phyloP scores from a whole-genome alignment of 805 yeast species.

The Metschnikowia anglica region DNA sequence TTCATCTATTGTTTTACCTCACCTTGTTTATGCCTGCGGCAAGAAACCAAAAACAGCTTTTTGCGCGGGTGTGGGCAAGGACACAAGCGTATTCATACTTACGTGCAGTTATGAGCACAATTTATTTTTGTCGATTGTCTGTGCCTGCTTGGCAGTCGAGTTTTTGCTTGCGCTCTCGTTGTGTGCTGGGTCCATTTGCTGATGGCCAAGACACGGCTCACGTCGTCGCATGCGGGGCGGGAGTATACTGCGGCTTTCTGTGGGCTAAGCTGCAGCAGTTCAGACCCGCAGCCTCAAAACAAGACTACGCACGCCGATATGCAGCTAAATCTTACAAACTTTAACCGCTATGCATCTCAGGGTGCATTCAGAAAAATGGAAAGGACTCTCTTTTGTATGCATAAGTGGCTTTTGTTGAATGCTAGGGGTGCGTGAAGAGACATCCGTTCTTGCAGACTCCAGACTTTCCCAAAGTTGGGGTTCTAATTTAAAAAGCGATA shows the following conservation, averaged over 20 bases:
- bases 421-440: constrained; percentile 14
- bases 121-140: too few species aligned
- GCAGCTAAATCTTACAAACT: constrained; percentile 14
- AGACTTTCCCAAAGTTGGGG: constrained; percentile 3
- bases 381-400: constrained; percentile 3
- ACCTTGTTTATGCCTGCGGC: constrained; percentile 6
- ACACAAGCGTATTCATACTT: too few species aligned
- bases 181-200: background rate
- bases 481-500: constrained; percentile 4
- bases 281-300: constrained; percentile 5
- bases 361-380: constrained; percentile 1
- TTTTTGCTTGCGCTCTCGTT: background rate
- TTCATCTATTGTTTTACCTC: constrained; percentile 3
- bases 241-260: constrained; percentile 6
- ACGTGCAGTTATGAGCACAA: too few species aligned
- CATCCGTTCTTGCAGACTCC: constrained; percentile 4
- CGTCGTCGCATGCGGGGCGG: constrained; percentile 5
- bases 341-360: constrained; percentile 9
- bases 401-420: constrained; percentile 1
- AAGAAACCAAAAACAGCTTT: constrained; percentile 1
- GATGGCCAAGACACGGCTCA: background rate
- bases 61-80: too few species aligned
- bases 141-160: too few species aligned
- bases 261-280: constrained; percentile 10
- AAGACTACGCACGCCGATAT: constrained; percentile 9